Conservation (phyloP, 257 asterid genomes). For the Lycium barbarum region DNA sequence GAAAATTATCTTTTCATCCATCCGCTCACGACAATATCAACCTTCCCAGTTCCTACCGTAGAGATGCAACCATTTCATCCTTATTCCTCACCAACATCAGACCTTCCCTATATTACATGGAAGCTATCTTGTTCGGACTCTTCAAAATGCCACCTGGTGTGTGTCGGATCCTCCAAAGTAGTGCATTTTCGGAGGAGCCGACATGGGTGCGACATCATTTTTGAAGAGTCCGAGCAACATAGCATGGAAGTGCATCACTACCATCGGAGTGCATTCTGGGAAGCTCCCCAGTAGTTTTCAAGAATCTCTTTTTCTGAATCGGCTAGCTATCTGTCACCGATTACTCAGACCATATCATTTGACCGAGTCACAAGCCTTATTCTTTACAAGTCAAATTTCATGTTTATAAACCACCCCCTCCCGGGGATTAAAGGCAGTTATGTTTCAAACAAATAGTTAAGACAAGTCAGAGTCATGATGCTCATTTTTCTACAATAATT, state of each 20-base stretch:
- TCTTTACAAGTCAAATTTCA: background rate
- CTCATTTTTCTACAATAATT: background rate
- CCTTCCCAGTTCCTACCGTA: background rate
- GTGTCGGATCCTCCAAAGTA: too few relatives aligned
- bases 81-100: constrained; percentile 12
- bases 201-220: too few relatives aligned
- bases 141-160: too few relatives aligned
- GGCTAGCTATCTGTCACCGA: background rate
- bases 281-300: background rate
- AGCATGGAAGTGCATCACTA: background rate
- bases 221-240: too few relatives aligned
- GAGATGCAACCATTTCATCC: background rate
- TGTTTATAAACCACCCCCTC: background rate
- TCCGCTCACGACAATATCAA: background rate
- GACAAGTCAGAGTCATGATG: background rate
- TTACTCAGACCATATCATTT: background rate
- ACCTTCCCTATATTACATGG: background rate
- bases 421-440: constrained; percentile 2
- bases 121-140: background rate
- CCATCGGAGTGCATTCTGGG: background rate
- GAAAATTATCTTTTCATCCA: background rate
- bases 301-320: background rate
- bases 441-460: background rate
- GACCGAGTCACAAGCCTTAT: background rate
- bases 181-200: too few relatives aligned